Evolutionary conservation across 345 rosid genomes (phyloP), one percentile per base, ranked within the genome.

Genomic region (Linum trigynum): DNA sequence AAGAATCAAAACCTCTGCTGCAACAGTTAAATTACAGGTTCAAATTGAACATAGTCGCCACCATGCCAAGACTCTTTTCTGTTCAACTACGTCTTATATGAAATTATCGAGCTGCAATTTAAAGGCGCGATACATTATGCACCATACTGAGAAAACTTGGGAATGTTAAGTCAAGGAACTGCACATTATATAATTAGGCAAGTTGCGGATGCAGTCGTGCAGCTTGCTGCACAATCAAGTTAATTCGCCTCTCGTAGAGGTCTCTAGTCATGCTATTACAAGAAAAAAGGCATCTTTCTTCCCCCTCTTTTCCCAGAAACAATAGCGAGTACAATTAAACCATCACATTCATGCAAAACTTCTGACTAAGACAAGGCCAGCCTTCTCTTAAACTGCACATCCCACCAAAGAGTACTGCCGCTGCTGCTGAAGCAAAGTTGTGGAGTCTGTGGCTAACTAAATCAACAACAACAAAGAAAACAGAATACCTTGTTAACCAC

Each of bases 171-270:
- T 48, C 53, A 48, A 48, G 53, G 53, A 48, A 9, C 53, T 48
- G 53, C 53, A 48, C 53, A 48, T 48, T 48, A 48, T 48, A 48
- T 48, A 48, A 48, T 48, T 48, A 48, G 53, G 53, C 53, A 48
- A 48, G 9, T 48, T 9, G 53, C 53, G 14, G 53, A 48, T 48
- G 53, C 53, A 48, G 14, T 48, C 14, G 53, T 48, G 14, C 53
- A 48, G 53, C 14, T 48, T 48, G 11, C 53, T 48, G 53, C 53
- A 48, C 53, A 48, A 48, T 48, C 53, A 48, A 48, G 53, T 48
- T 48, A 48, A 48, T 48, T 23, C 14, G 53, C 53, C 53, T 48
- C 53, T 48, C 3, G 14, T 15, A 0, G 53, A 48, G 53, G 53
- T 48, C 53, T 48, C 53, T 48, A 48, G 14, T 48, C 53, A 48